phyloP scores from a whole-genome alignment of 106 monocot species.

The Vanilla planifolia region DNA sequence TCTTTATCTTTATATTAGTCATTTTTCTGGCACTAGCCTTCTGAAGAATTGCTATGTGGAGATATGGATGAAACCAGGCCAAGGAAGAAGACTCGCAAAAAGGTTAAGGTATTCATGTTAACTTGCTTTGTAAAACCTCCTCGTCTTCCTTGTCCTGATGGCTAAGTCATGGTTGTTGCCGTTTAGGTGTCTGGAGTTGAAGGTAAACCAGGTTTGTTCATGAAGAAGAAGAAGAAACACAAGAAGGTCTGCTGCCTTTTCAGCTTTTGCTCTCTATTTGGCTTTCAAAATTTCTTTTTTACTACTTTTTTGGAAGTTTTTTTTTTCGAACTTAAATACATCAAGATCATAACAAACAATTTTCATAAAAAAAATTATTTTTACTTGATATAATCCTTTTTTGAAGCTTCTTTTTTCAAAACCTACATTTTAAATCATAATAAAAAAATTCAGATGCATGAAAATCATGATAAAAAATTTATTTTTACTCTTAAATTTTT shows the following conservation, averaged over 20 bases:
- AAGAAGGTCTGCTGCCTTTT: constrained; percentile 17
- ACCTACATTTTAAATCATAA: too few species aligned
- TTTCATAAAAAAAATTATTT: too few species aligned
- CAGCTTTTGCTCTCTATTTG: background rate
- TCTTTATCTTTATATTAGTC: background rate
- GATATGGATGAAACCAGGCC: background rate
- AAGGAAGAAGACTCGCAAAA: constrained; percentile 14
- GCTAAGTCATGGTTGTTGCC: background rate
- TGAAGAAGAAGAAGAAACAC: constrained; percentile 26
- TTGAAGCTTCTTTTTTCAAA: too few species aligned
- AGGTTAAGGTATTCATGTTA: background rate
- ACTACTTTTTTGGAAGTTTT: too few species aligned
- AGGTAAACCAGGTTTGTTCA: constrained; percentile 15
- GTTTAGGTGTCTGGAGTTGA: constrained; percentile 1
- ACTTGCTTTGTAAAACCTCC: background rate
- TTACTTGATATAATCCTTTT: too few species aligned
- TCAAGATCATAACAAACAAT: too few species aligned
- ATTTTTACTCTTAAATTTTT: too few species aligned
- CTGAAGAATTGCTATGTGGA: constrained; percentile 3
- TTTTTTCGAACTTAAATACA: too few species aligned
- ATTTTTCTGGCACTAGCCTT: constrained; percentile 13
- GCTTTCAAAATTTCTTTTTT: background rate
- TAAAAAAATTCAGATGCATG: too few species aligned
- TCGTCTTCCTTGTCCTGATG: background rate
- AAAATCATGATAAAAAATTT: too few species aligned